Evolutionary conservation across 2,329 filamentous ascomycete genomes (phyloP).

Genomic region (Magnaporthiopsis rhizophila): DNA sequence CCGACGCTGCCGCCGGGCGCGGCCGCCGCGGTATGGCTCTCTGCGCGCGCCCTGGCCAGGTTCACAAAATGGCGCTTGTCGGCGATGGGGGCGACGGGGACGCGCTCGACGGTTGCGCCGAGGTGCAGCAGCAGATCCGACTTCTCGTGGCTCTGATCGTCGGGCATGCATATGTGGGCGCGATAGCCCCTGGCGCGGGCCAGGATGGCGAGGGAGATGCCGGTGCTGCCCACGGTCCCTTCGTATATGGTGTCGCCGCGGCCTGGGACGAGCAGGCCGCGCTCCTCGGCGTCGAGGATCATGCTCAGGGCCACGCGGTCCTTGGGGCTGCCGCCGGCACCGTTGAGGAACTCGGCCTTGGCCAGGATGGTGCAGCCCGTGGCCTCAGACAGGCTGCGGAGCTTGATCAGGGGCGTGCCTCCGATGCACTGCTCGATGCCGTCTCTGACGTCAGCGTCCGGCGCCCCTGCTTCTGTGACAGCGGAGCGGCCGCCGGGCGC

Average conservation of each 20-base stretch:
- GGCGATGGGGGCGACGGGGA: slow-evolving; percentile 87
- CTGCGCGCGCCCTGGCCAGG: slow-evolving; percentile 68
- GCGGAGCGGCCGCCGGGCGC: slow-evolving; percentile 11
- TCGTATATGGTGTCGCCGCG: slow-evolving; percentile 95
- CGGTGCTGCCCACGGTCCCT: slow-evolving; percentile 92
- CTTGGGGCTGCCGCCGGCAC: slow-evolving; percentile 87
- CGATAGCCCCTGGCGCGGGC: slow-evolving; percentile 83
- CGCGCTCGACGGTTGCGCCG: slow-evolving; percentile 85
- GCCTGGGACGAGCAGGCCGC: slow-evolving; percentile 66
- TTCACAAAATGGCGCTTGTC: slow-evolving; percentile 93
- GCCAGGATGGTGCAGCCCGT: slow-evolving; percentile 86
- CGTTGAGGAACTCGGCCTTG: slow-evolving; percentile 95
- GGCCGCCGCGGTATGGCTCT: slow-evolving; percentile 57
- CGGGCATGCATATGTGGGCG: slow-evolving; percentile 95
- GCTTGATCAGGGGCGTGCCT: slow-evolving; percentile 80
- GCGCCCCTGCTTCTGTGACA: slow-evolving; percentile 4
- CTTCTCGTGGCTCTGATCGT: slow-evolving; percentile 84
- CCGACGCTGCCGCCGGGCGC: slow-evolving; percentile 57
- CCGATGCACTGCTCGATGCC: slow-evolving; percentile 91
- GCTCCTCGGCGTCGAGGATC: slow-evolving; percentile 72
- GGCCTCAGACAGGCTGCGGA: slow-evolving; percentile 75
- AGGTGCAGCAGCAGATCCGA: slow-evolving; percentile 81
- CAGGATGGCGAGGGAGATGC: slow-evolving; percentile 86
- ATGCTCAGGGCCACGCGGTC: slow-evolving; percentile 90
- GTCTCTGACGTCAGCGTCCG: slow-evolving; percentile 44